Conservation (phyloP, 179 eudicot genomes). For the Beta macrorhiza region DNA sequence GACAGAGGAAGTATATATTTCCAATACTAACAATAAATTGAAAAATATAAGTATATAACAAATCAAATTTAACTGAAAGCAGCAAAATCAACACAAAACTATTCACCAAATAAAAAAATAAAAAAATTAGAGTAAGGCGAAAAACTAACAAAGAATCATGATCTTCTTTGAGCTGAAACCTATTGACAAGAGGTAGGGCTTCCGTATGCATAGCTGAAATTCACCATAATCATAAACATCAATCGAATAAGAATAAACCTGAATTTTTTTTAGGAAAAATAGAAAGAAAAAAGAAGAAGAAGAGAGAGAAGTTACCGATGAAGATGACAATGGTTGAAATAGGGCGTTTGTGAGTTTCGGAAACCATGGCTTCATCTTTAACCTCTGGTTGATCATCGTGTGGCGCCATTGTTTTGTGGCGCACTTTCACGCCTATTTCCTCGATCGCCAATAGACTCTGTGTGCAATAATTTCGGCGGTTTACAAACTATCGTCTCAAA, state of each 20-base stretch:
- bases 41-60: no score
- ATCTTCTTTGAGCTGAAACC: conserved; percentile 61
- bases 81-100: background rate
- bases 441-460: background rate
- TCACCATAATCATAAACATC: conserved; percentile 14
- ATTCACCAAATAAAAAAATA: background rate
- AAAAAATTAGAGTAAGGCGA: background rate
- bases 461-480: background rate
- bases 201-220: conserved; percentile 84
- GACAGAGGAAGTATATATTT: background rate
- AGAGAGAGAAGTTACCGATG: conserved; percentile 43
- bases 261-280: no score
- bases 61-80: no score
- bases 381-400: conserved; percentile 29
- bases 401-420: conserved; percentile 39
- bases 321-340: conserved; percentile 62
- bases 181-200: conserved; percentile 65
- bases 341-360: conserved; percentile 34
- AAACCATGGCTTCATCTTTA: conserved; percentile 24
- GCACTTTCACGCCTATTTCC: background rate
- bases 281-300: background rate
- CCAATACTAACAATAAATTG: background rate
- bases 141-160: conserved; percentile 60
- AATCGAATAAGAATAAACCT: background rate
- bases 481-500: background rate